phyloP scores from a whole-genome alignment of 371 early-diverging fungal species.

The Mortierella sp. region DNA sequence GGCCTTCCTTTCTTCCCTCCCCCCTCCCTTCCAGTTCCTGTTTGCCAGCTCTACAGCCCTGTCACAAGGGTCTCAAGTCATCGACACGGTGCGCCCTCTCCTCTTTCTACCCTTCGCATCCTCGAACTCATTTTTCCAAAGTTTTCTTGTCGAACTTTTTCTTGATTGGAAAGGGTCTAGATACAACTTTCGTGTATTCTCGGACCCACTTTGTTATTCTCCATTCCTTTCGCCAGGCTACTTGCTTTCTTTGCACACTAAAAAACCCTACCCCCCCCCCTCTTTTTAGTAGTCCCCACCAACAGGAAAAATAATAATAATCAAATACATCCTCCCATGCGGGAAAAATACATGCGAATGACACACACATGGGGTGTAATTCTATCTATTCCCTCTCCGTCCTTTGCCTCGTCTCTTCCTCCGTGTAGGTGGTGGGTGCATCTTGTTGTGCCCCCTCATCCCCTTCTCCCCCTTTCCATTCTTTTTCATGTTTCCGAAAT shows the following conservation, averaged over 20 bases:
- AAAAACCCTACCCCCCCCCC: neutral
- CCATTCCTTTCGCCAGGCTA: neutral
- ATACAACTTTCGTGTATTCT: neutral
- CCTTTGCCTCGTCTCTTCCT: neutral
- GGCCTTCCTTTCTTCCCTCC: neutral
- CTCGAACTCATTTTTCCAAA: neutral
- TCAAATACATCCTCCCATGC: neutral
- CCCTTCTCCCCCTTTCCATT: neutral
- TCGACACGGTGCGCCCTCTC: no score
- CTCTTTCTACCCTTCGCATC: no score
- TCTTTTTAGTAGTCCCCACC: no score
- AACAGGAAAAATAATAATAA: neutral
- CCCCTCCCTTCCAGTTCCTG: no score
- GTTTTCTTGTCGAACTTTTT: neutral
- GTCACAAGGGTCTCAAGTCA: no score
- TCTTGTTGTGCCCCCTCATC: neutral
- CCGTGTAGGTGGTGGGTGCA: neutral
- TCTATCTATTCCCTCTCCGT: no score
- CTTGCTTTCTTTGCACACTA: neutral
- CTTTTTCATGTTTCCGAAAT: neutral
- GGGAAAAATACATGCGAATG: neutral
- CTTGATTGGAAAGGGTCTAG: neutral
- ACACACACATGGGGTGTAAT: no score
- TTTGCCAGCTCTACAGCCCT: no score
- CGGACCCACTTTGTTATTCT: neutral